Conservation (phyloP, 192 early-diverging fungal genomes). For the Geosiphon pyriformis region DNA sequence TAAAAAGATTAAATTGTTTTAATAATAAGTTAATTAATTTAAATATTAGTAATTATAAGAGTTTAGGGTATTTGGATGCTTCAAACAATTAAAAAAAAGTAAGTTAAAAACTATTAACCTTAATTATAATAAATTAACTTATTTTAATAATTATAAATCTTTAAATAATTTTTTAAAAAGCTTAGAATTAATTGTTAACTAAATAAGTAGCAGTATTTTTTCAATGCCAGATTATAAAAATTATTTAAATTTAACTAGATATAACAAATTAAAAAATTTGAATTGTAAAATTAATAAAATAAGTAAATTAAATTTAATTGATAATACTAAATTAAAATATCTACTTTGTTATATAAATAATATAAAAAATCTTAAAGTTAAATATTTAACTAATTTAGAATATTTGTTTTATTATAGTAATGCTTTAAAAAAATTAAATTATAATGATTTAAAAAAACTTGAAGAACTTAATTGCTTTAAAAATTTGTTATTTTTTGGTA, state of each 20-base stretch:
- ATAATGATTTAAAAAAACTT: not conserved
- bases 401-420: not conserved
- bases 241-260: not conserved
- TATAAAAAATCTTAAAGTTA: not conserved
- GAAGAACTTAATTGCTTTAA: not conserved
- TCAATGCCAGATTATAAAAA: not conserved
- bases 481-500: not conserved
- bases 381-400: not conserved
- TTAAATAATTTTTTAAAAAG: not conserved
- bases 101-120: too few relatives aligned
- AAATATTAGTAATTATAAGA: not conserved
- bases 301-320: not conserved
- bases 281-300: not conserved
- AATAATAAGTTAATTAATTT: not conserved
- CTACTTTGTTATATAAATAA: not conserved
- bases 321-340: not conserved
- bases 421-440: not conserved
- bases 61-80: not conserved
- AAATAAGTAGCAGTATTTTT: not conserved
- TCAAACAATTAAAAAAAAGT: not conserved
- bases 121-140: too few relatives aligned
- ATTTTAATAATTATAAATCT: too few relatives aligned
- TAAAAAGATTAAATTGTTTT: slow-evolving; percentile 10
- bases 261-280: not conserved
- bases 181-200: not conserved